A percentile compares a stretch with the other conserved stretches of the same genome.
Evolutionary conservation across 2,329 filamentous ascomycete species (phyloP).

Genomic region (Botrytis sinoallii): DNA sequence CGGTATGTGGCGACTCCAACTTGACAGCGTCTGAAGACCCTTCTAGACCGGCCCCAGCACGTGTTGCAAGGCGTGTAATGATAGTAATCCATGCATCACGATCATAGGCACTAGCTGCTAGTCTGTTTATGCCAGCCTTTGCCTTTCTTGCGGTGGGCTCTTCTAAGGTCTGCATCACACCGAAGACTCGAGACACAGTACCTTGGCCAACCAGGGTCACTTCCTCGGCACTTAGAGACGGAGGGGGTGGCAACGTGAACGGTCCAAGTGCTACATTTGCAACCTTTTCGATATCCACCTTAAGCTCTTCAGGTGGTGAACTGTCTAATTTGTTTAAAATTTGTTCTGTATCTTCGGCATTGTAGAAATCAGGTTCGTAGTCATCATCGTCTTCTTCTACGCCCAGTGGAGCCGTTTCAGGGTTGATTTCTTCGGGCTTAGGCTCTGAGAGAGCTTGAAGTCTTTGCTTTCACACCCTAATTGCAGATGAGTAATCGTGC

Average conservation of each 20-base stretch:
- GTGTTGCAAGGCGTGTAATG: conserved; percentile 78
- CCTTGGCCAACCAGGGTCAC: conserved; percentile 71
- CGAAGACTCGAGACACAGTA: conserved; percentile 73
- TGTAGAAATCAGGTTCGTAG: conserved; percentile 82
- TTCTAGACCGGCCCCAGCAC: conserved; percentile 69
- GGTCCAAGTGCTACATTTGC: conserved; percentile 58
- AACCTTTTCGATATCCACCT: conserved; percentile 39
- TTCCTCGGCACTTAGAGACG: conserved; percentile 67
- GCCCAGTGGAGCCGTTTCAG: conserved; percentile 58
- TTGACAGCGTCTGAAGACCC: conserved; percentile 50
- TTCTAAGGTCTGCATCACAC: conserved; percentile 71
- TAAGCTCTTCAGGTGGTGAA: conserved; percentile 55
- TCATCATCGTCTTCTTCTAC: conserved; percentile 83
- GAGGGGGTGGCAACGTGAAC: conserved; percentile 77
- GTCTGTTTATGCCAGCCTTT: conserved; percentile 73
- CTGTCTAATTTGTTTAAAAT: conserved; percentile 74
- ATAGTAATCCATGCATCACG: conserved; percentile 90
- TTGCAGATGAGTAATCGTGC: conserved; percentile 9
- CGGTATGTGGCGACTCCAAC: conserved; percentile 47
- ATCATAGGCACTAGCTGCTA: conserved; percentile 81
- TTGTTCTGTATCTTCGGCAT: conserved; percentile 71
- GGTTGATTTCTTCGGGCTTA: conserved; percentile 43
- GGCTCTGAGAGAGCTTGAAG: conserved; percentile 37
- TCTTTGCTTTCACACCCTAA: conserved; percentile 53
- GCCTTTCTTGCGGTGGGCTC: conserved; percentile 57